These are phyloP conservation scores for Mycena sanguinolenta DNA, from an alignment of 768 basidiomycete genomes.

Conservation along the genomic window DNA sequence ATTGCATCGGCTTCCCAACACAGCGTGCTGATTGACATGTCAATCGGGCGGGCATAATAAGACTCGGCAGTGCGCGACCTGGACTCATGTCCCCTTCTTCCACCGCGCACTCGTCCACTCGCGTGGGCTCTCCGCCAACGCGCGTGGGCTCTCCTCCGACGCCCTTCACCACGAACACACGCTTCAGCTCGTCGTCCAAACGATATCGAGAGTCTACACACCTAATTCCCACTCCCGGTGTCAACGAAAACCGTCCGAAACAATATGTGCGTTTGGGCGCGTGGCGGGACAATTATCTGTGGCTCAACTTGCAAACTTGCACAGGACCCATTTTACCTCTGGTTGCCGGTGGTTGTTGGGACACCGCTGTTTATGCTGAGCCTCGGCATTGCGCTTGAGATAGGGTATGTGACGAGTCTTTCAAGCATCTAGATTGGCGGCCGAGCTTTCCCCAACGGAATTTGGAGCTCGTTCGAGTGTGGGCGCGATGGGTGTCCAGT, in stretches of 20 bases:
- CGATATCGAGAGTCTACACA: conserved; percentile 61
- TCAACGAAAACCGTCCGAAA: conserved; percentile 49
- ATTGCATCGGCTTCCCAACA: conserved; percentile 20
- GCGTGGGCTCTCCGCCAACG: conserved; percentile 25
- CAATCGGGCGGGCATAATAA: conserved; percentile 1
- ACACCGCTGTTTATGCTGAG: conserved; percentile 59
- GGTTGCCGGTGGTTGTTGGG: conserved; percentile 52
- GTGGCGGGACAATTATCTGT: not conserved
- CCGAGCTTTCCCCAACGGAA: not conserved
- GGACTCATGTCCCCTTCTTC: conserved; percentile 14
- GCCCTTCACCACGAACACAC: conserved; percentile 15
- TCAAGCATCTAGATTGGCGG: not conserved
- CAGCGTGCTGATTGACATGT: conserved; percentile 27
- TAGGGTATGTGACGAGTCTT: conserved; percentile 46
- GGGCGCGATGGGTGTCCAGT: no score
- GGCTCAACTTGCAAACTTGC: conserved; percentile 35
- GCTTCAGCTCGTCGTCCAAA: conserved; percentile 41
- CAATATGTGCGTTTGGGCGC: conserved; percentile 57
- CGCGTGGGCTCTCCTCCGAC: conserved; percentile 27
- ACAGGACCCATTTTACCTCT: conserved; percentile 53
- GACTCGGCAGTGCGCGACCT: conserved; percentile 15
- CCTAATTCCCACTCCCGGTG: conserved; percentile 61
- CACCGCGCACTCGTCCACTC: conserved; percentile 11
- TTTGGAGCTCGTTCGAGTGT: not conserved
- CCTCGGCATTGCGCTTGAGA: conserved; percentile 62